Evolutionary conservation across 768 basidiomycete genomes (phyloP).

Genomic region (Tulasnella calospora): DNA sequence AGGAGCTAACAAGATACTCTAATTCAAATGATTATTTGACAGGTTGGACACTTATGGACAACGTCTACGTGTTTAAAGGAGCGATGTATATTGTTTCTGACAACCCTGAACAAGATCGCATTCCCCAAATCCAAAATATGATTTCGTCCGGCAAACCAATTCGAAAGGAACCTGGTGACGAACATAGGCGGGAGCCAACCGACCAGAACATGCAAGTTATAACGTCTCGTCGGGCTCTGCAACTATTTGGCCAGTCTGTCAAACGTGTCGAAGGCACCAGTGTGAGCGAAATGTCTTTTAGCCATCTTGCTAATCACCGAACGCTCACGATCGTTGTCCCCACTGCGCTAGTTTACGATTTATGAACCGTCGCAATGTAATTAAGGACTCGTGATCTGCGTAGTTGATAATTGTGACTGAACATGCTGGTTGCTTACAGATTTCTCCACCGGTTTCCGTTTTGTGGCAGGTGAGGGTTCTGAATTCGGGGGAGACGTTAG

Average conservation of each 20-base stretch:
- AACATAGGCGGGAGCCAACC: conserved; percentile 59
- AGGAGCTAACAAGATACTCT: background rate
- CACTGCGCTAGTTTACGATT: conserved; percentile 55
- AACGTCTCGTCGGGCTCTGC: conserved; percentile 57
- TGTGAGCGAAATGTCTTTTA: conserved; percentile 45
- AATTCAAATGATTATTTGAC: background rate
- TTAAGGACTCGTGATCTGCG: conserved; percentile 32
- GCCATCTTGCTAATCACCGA: background rate
- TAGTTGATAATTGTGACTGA: conserved; percentile 27
- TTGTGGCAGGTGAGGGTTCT: conserved; percentile 31
- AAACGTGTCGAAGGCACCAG: conserved; percentile 62
- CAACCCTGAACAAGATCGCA: conserved; percentile 50
- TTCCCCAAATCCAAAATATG: conserved; percentile 60
- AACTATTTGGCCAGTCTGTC: conserved; percentile 67
- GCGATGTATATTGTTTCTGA: conserved; percentile 37
- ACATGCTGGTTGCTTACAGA: conserved; percentile 36
- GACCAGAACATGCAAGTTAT: conserved; percentile 77
- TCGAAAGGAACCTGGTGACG: conserved; percentile 51
- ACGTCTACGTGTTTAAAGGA: conserved; percentile 6
- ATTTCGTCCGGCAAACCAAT: conserved; percentile 65
- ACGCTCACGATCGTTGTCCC: background rate
- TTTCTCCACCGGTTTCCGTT: conserved; percentile 10
- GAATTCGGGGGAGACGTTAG: background rate
- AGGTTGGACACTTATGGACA: conserved; percentile 19
- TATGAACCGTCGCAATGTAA: conserved; percentile 82